phyloP scores from a whole-genome alignment of 2,329 filamentous ascomycete species.

The Elsinoe ampelina region DNA sequence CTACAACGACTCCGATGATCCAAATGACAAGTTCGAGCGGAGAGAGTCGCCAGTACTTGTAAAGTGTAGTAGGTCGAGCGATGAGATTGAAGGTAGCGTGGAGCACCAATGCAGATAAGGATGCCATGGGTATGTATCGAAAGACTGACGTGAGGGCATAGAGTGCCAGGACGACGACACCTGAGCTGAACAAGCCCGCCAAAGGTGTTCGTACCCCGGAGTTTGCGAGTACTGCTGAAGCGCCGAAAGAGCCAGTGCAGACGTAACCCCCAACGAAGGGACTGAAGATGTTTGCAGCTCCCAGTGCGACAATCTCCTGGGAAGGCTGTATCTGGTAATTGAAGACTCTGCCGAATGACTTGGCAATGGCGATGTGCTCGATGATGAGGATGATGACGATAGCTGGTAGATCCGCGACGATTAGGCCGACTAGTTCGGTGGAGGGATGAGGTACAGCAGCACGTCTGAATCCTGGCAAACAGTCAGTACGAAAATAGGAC shows the following conservation, averaged over 20 bases:
- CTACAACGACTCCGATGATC: slow-evolving; percentile 84
- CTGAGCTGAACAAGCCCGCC: slow-evolving; percentile 77
- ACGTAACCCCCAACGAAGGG: slow-evolving; percentile 89
- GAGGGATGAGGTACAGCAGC: slow-evolving; percentile 66
- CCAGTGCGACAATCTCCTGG: slow-evolving; percentile 90
- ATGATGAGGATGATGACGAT: slow-evolving; percentile 90
- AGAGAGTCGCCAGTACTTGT: slow-evolving; percentile 90
- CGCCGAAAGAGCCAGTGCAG: slow-evolving; percentile 87
- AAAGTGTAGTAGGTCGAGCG: slow-evolving; percentile 80
- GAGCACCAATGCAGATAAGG: slow-evolving; percentile 81
- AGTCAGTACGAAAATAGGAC: slow-evolving; percentile 59
- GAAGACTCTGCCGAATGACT: slow-evolving; percentile 90
- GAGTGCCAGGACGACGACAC: slow-evolving; percentile 79
- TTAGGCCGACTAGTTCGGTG: slow-evolving; percentile 54
- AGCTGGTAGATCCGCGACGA: slow-evolving; percentile 66
- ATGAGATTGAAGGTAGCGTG: slow-evolving; percentile 91
- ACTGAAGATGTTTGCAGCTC: slow-evolving; percentile 78
- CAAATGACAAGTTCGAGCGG: slow-evolving; percentile 87
- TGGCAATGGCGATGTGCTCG: slow-evolving; percentile 93
- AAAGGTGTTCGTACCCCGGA: slow-evolving; percentile 87
- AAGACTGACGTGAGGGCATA: slow-evolving; percentile 83
- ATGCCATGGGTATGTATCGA: slow-evolving; percentile 80
- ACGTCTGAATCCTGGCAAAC: slow-evolving; percentile 56
- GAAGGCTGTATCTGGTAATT: slow-evolving; percentile 96
- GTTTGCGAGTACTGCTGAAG: slow-evolving; percentile 94